These are phyloP conservation scores for Craterostigma plantagineum DNA, from an alignment of 257 asterid genomes.

Conservation along the genomic window DNA sequence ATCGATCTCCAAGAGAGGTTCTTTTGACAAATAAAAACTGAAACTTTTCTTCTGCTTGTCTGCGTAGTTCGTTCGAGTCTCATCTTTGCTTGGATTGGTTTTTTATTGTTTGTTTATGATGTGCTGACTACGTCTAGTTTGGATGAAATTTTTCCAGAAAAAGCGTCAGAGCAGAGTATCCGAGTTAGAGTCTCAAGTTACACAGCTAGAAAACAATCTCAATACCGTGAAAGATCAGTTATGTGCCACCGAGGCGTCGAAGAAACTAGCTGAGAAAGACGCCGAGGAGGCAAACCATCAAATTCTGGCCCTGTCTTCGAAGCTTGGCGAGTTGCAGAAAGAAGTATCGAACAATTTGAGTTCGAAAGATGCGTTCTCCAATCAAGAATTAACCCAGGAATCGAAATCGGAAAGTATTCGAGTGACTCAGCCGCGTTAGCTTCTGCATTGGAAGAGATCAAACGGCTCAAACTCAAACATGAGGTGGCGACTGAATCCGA, in stretches of 20 bases:
- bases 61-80: neutral
- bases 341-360: too few relatives aligned
- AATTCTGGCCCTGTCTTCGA: too few relatives aligned
- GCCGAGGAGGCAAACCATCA: slow-evolving; percentile 57
- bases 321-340: too few relatives aligned
- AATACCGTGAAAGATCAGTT: slow-evolving; percentile 50
- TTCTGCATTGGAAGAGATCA: slow-evolving; percentile 47
- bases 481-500: slow-evolving; percentile 35
- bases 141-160: slow-evolving; percentile 22
- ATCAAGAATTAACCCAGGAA: too few relatives aligned
- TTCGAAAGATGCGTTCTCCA: too few relatives aligned
- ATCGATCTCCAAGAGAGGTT: too few relatives aligned
- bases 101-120: too few relatives aligned
- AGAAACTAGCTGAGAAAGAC: slow-evolving; percentile 50
- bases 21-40: neutral
- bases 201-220: slow-evolving; percentile 71
- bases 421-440: slow-evolving; percentile 36
- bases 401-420: slow-evolving; percentile 20
- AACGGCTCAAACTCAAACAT: slow-evolving; percentile 46
- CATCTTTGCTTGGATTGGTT: neutral
- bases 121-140: slow-evolving; percentile 1
- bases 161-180: slow-evolving; percentile 32
- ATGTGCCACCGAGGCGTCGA: slow-evolving; percentile 47
- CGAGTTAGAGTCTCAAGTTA: slow-evolving; percentile 57
- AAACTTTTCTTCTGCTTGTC: neutral